Conservation (phyloP, 331 rosid species). For the Prunus yedoensis region DNA sequence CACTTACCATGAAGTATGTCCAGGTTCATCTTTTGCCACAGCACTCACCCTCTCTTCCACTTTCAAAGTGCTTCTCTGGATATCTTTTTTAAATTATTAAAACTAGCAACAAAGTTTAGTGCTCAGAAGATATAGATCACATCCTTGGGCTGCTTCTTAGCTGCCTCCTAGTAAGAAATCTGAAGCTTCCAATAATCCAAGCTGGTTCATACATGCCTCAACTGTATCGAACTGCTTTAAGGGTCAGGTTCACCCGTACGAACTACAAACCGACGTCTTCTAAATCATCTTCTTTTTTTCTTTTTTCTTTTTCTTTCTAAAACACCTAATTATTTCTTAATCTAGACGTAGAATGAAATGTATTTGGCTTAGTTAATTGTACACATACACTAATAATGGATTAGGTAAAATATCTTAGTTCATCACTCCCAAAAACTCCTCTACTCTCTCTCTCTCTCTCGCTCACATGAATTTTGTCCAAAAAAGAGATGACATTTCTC, state of each 20-base stretch:
- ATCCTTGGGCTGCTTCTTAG: too few species aligned
- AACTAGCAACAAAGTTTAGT: neutral
- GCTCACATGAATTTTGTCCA: neutral
- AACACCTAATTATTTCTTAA: neutral
- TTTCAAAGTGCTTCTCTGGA: neutral
- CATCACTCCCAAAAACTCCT: too few species aligned
- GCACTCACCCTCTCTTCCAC: neutral
- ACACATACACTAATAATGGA: too few species aligned
- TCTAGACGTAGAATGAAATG: neutral
- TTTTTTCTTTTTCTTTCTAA: neutral
- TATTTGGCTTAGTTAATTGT: neutral
- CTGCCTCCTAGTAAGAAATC: too few species aligned
- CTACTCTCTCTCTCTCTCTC: too few species aligned
- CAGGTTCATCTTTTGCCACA: slow-evolving; percentile 9
- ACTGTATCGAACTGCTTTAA: slow-evolving; percentile 22
- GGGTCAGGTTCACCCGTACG: slow-evolving; percentile 29
- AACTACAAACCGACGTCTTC: neutral
- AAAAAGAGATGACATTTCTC: neutral
- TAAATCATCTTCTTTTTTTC: neutral
- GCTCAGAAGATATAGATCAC: neutral
- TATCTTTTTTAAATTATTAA: neutral
- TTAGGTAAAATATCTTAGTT: too few species aligned
- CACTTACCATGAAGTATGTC: neutral
- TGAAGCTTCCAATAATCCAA: neutral
- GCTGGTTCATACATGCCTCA: neutral